These are phyloP conservation scores for Acacia confusa DNA, from an alignment of 306 rosid genomes.

Conservation along the genomic window DNA sequence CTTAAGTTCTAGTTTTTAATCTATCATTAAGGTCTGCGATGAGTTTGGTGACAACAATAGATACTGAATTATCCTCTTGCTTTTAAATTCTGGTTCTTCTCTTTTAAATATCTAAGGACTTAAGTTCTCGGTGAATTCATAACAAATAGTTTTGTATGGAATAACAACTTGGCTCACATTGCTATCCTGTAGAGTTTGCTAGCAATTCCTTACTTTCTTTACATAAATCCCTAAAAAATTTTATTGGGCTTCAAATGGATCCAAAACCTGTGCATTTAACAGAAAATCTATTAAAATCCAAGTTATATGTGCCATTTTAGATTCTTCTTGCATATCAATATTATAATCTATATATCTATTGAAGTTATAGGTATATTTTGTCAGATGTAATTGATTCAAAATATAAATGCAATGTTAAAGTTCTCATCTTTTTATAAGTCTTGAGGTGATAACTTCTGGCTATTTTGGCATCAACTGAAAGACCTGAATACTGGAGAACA, in stretches of 20 bases:
- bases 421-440: not conserved
- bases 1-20: not conserved
- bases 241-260: not conserved
- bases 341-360: not conserved
- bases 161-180: not conserved
- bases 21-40: not conserved
- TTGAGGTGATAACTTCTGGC: not conserved
- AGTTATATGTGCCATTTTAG: not conserved
- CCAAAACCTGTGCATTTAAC: not conserved
- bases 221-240: not conserved
- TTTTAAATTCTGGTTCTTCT: constrained; percentile 8
- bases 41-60: not conserved
- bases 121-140: not conserved
- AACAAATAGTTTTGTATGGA: constrained; percentile 1
- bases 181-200: not conserved
- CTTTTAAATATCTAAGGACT: not conserved
- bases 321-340: not conserved
- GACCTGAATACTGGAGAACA: constrained; percentile 12
- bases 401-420: constrained; percentile 1
- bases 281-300: not conserved
- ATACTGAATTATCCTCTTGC: not conserved
- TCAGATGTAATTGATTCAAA: constrained; percentile 1
- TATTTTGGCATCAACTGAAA: constrained; percentile 18
- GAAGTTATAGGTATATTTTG: not conserved
- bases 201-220: constrained; percentile 5